Evolutionary conservation across 805 yeast species (phyloP), one percentile per base, ranked within the genome.

Genomic region (Candida pseudoglaebosa): DNA sequence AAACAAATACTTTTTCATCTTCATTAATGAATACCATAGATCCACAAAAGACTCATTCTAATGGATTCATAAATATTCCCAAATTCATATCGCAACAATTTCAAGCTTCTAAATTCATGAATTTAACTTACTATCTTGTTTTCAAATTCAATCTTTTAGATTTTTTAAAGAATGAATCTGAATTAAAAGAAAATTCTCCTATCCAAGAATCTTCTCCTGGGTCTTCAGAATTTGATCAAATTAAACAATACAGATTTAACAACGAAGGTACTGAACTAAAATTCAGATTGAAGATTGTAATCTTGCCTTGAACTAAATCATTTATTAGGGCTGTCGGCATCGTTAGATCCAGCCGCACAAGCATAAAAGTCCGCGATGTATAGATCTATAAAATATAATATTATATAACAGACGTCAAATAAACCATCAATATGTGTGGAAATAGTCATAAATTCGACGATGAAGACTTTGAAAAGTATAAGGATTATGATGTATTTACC

Each of bases 101-200:
- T 47, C 68, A 61, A 47, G 52, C 65, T 41, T 49, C 62, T 2
- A 42, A 52, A 13, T 56, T 68, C 6, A 54, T 67, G 62, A 61
- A 62, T 42, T 48, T 68, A 31, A 55, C 55, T 36, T 67, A 67
- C 43, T 58, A 43, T 37, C 38, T 65, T 31, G 65, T 64, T 16
- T 63, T 67, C 40, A 58, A 61, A 41, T 65, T 67, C 34, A 63
- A 61, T 45, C 47, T 68, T 29, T 38, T 46, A 34, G 61, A 62
- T n/a, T 54, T 64, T 28, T 40, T 42, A 24, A 39, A 41, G 17
- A 32, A 40, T 2, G 42, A 26, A 18, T 36, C 34, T 10, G 15
- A 7, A 16, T 22, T 28, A 15, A 35, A 40, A 17, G 38, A 15
- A 6, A 21, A 36, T 17, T 13, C 2, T 15, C 17, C 18, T 9